These are phyloP conservation scores for Angomonas desouzai DNA, from an alignment of 208 protist genomes.

Conservation along the genomic window DNA sequence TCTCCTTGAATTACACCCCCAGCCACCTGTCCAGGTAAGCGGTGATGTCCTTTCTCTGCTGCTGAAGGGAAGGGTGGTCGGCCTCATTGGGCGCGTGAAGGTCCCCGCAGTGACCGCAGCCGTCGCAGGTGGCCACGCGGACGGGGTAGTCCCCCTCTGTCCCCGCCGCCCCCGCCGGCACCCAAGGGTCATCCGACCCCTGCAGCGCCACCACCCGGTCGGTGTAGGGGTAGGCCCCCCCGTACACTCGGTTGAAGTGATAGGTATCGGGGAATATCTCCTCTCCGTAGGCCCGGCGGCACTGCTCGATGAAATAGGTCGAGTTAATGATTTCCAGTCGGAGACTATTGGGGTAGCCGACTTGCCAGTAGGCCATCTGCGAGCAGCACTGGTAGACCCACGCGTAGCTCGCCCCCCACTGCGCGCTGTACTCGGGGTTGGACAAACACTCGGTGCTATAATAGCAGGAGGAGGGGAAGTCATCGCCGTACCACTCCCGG, in stretches of 20 bases:
- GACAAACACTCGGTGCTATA: constrained; percentile 41
- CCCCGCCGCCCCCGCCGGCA: constrained; percentile 22
- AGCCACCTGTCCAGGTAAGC: constrained; percentile 25
- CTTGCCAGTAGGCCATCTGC: constrained; percentile 43
- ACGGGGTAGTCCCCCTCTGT: constrained; percentile 25
- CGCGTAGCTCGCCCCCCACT: constrained; percentile 34
- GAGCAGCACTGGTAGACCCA: constrained; percentile 50
- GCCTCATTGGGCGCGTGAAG: constrained; percentile 3
- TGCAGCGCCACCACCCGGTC: constrained; percentile 36
- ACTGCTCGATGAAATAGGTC: constrained; percentile 35
- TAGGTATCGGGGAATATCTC: constrained; percentile 31
- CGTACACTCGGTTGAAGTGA: constrained; percentile 30
- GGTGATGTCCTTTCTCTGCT: constrained; percentile 18
- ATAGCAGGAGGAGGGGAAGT: constrained; percentile 31
- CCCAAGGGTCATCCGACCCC: constrained; percentile 38
- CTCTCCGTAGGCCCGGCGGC: constrained; percentile 31
- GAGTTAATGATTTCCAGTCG: constrained; percentile 25
- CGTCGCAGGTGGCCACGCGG: constrained; percentile 29
- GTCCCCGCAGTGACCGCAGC: constrained; percentile 48
- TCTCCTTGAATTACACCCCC: constrained; percentile 1
- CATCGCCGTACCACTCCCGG: constrained; percentile 19
- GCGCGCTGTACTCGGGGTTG: constrained; percentile 19
- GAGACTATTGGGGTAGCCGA: constrained; percentile 31
- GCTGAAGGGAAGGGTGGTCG: constrained; percentile 16
- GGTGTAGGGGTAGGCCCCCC: constrained; percentile 22